These are phyloP conservation scores for Penicillium cataractarum DNA, from an alignment of 495 filamentous ascomycete species.

Conservation along the genomic window DNA sequence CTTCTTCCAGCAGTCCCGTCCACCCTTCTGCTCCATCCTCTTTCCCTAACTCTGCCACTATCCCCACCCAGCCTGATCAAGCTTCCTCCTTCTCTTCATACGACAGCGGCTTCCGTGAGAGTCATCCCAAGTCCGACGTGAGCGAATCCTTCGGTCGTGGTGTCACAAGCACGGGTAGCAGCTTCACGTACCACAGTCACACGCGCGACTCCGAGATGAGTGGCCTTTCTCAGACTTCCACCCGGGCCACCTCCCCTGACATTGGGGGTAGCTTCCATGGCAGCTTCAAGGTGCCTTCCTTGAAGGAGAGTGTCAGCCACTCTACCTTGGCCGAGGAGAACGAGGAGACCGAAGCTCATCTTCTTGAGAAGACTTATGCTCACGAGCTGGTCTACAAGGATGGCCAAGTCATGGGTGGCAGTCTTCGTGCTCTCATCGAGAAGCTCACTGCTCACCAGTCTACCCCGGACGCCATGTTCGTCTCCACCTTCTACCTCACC, in stretches of 20 bases:
- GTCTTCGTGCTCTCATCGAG: slow-evolving; percentile 88
- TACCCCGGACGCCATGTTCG: slow-evolving; percentile 90
- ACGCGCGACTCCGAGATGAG: slow-evolving; percentile 81
- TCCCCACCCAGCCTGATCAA: slow-evolving; percentile 45
- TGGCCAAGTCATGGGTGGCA: slow-evolving; percentile 91
- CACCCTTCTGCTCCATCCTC: slow-evolving; percentile 30
- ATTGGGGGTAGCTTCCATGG: slow-evolving; percentile 41
- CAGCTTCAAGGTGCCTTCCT: slow-evolving; percentile 44
- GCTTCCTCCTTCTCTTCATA: slow-evolving; percentile 36
- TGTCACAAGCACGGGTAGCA: slow-evolving; percentile 60
- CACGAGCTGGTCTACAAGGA: slow-evolving; percentile 95
- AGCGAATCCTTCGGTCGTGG: slow-evolving; percentile 46
- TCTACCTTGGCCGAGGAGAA: slow-evolving; percentile 70
- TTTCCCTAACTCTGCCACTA: slow-evolving; percentile 33
- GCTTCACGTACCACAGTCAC: slow-evolving; percentile 75
- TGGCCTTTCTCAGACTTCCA: slow-evolving; percentile 79
- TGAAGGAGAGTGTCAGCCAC: slow-evolving; percentile 61
- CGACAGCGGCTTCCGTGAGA: slow-evolving; percentile 30
- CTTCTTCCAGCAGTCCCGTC: slow-evolving; percentile 23
- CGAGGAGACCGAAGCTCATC: slow-evolving; percentile 76
- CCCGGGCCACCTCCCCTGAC: slow-evolving; percentile 88
- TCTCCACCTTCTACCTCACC: slow-evolving; percentile 94
- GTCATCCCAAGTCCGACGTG: slow-evolving; percentile 41
- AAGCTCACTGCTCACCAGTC: slow-evolving; percentile 90
- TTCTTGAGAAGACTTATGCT: slow-evolving; percentile 82